Base-by-base conservation (phyloP, 148 eudicot species). In the Limonium bicolor region DNA sequence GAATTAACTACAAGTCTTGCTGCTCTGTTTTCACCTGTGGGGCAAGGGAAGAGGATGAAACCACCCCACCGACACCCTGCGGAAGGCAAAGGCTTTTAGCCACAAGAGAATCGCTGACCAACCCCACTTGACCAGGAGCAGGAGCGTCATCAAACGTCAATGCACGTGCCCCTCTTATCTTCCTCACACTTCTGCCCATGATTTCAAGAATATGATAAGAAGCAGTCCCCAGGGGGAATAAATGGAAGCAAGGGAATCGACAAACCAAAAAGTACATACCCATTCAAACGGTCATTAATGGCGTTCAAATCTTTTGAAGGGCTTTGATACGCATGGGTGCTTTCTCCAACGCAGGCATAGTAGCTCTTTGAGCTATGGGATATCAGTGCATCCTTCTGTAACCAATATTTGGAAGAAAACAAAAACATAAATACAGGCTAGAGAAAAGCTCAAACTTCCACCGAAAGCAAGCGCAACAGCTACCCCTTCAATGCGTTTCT, bases 281-380 rank as follows among this genome's bases (percentile, higher is more conserved):
- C 77, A 43, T 92, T 92, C 78, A 92, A 73, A 28, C 77, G 99
- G 59, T 81, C 70, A 36, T 92, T 92, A 25, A 92, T 92, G 52
- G 80, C 95, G 7, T 86, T 78, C 29, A 92, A 71, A 55, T 92
- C 99, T 61, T 92, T 85, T 2, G 99, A 92, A 50, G 99, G 99
- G 83, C 99, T 92, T 61, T 85, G 90, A 53, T 69, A 92, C 25
- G 99, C 99, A 56, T 72, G 99, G n/a, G 99, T 92, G 54, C 99
- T 85, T 74, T 92, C 95, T 51, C 99, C 99, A 51, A 92, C 99
- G 63, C 99, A 92, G 36, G 99, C 99, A 58, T 92, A 92, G 50
- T 78, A 81, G 57, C 99, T 92, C 62, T 72, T 92, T 17, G 94
- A 76, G 64, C 90, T 73, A 67, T 81, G 69, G 51, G 95, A 76